Evolutionary conservation across 495 filamentous ascomycete genomes (phyloP).

Genomic region (Acidomyces sp.): DNA sequence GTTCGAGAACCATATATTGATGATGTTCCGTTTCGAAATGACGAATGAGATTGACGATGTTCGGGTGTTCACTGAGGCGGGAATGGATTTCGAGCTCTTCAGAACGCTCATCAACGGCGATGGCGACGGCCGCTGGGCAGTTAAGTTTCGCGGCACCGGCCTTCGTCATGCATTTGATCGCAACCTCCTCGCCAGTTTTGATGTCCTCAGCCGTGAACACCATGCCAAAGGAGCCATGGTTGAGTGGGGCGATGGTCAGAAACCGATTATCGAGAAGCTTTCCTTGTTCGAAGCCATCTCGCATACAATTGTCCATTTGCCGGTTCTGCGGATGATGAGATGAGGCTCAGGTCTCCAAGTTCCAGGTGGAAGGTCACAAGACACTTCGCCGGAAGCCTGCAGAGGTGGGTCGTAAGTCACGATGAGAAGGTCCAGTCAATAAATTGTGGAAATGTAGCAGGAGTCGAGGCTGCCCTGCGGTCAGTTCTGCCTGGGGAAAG

Average conservation of each 20-base stretch:
- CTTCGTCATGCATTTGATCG: slow-evolving; percentile 90
- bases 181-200: slow-evolving; percentile 61
- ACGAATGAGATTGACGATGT: slow-evolving; percentile 86
- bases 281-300: slow-evolving; percentile 29
- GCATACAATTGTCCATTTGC: slow-evolving; percentile 33
- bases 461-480: too few relatives aligned
- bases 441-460: too few relatives aligned
- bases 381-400: too few relatives aligned
- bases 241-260: slow-evolving; percentile 80
- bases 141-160: slow-evolving; percentile 36
- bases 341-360: background rate
- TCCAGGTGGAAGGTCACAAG: background rate
- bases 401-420: too few relatives aligned
- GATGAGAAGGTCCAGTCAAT: too few relatives aligned
- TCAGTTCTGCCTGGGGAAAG: too few relatives aligned
- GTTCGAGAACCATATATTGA: slow-evolving; percentile 86
- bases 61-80: slow-evolving; percentile 64
- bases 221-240: slow-evolving; percentile 97
- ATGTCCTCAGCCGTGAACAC: slow-evolving; percentile 84
- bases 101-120: slow-evolving; percentile 64
- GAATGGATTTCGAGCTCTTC: slow-evolving; percentile 78
- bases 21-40: slow-evolving; percentile 86
- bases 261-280: slow-evolving; percentile 48
- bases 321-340: background rate
- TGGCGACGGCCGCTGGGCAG: slow-evolving; percentile 33